Percentiles rank a stretch among this genome's conserved stretches.
phyloP scores from a whole-genome alignment of 2,329 filamentous ascomycete species.

The Acrocalymma vagum region DNA sequence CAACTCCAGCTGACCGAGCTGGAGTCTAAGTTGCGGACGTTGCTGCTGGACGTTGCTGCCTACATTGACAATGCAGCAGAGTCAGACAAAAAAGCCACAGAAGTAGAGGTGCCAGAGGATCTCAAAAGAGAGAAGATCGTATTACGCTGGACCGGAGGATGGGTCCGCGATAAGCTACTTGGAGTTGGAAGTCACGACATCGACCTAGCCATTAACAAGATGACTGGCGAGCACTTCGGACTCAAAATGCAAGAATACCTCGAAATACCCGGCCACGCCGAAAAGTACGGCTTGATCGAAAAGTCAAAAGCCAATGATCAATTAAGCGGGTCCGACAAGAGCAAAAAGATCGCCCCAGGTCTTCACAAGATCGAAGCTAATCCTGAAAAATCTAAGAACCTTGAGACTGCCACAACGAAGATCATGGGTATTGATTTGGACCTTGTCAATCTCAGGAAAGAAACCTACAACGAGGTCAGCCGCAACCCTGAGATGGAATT shows the following conservation, averaged over 20 bases:
- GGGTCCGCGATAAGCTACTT: conserved; percentile 86
- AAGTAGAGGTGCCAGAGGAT: conserved; percentile 52
- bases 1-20: conserved; percentile 70
- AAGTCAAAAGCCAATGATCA: conserved; percentile 49
- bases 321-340: conserved; percentile 51
- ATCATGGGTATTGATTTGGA: conserved; percentile 90
- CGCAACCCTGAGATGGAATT: conserved; percentile 94
- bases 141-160: conserved; percentile 83
- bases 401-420: conserved; percentile 88
- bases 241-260: conserved; percentile 74
- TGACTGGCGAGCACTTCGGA: conserved; percentile 84
- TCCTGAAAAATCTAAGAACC: conserved; percentile 94
- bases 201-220: conserved; percentile 83
- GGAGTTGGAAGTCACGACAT: conserved; percentile 79
- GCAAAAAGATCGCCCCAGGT: conserved; percentile 69
- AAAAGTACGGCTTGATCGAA: conserved; percentile 65
- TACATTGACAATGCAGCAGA: conserved; percentile 64
- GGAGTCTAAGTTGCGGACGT: conserved; percentile 75
- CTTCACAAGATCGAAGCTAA: conserved; percentile 91
- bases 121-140: conserved; percentile 59
- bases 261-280: conserved; percentile 64
- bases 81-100: conserved; percentile 33
- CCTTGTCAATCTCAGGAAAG: conserved; percentile 91
- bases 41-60: conserved; percentile 83
- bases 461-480: conserved; percentile 88